Conservation (phyloP, 2,329 filamentous ascomycete species). For the Monosporascus sp. region DNA sequence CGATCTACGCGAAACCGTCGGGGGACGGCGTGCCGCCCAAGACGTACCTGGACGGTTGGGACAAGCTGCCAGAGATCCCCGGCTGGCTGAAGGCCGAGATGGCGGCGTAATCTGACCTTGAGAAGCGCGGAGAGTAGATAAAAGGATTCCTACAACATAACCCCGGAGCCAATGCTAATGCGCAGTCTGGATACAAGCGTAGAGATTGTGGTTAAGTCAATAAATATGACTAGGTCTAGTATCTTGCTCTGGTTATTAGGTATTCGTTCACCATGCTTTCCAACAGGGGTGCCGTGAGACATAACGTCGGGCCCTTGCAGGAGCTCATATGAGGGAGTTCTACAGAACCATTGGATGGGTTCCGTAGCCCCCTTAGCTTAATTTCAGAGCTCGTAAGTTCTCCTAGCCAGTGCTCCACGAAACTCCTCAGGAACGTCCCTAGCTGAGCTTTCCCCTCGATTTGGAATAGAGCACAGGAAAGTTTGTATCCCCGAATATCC, state of each 20-base stretch:
- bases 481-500: no score
- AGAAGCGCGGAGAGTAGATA: neutral
- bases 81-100: slow-evolving; percentile 55
- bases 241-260: no score
- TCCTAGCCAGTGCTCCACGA: no score
- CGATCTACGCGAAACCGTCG: slow-evolving; percentile 64
- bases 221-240: no score
- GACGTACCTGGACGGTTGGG: slow-evolving; percentile 58
- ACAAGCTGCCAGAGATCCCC: slow-evolving; percentile 51
- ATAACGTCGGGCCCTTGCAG: neutral
- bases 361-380: neutral
- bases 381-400: neutral
- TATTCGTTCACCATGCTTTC: no score
- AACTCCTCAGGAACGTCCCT: no score
- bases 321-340: neutral
- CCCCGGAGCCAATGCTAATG: neutral
- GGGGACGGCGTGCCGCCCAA: slow-evolving; percentile 45
- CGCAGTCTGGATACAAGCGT: no score
- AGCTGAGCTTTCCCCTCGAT: no score
- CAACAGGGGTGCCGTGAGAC: neutral
- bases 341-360: neutral
- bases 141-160: neutral
- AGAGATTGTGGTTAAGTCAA: no score
- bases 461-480: no score
- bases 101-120: slow-evolving; percentile 7